Base-by-base conservation (phyloP, 2,329 filamentous ascomycete species). In the Tetracladium maxilliforme region DNA sequence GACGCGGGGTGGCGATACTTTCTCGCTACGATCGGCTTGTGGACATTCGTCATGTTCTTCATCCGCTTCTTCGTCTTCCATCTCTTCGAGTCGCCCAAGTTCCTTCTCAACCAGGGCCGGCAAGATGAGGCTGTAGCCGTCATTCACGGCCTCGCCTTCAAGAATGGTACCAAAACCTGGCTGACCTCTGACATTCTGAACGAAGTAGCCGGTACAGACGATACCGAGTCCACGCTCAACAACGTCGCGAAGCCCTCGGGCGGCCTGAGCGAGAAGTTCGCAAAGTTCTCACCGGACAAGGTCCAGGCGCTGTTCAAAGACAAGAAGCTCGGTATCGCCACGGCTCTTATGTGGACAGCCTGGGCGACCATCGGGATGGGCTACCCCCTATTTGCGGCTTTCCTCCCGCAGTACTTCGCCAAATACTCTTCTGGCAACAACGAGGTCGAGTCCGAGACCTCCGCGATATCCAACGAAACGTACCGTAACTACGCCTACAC, bases 401-500 rank as follows among this genome's bases (percentile, higher is more conserved):
- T 92, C 51, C 61, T 92, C n/a, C 83, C 83, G 1, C 79, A 90
- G 37, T 90, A 90, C 42, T 68, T 92, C 30, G 67, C 72, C 14
- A 64, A 70, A 28, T n/a, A n/a, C n/a, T n/a, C n/a, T n/a, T n/a
- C n/a, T n/a, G 63, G 68, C 14, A 55, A 54, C 8, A 41, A 38
- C 6, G 34, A 41, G 10, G 51, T 51, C 24, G 34, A 37, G 5
- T 28, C 43, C 7, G 26, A 33, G 10, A 38, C 43, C 11, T 36
- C 39, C 17, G 38, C 33, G 16, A 39, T 63, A 27, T 56, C 58
- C 4, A 43, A 47, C 31, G 52, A 54, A 13, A 67, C 70, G 0
- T 92, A 90, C 54, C 73, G 78, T 32, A 82, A 83, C 58, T 87
- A 84, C 46, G 74, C 74, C 45, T 84, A 92, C 45, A 82, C 78